Evolutionary conservation across 176 grass and related monocot species (phyloP).

Genomic region (Echinochloa phyllopogon): DNA sequence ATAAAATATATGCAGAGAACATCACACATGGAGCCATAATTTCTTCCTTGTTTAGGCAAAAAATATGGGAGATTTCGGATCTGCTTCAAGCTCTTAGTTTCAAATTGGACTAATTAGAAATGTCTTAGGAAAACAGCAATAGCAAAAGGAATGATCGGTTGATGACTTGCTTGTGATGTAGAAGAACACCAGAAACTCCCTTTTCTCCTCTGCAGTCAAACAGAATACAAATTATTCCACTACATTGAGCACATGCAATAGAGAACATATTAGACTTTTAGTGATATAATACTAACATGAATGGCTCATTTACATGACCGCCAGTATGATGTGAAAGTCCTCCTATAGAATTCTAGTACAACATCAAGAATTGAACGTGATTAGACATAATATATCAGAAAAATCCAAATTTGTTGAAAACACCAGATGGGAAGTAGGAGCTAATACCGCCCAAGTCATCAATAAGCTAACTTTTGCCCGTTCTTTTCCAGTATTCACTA

Average conservation of each 20-base stretch:
- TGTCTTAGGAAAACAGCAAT: conserved; percentile 39
- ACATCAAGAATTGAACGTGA: conserved; percentile 43
- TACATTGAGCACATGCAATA: conserved; percentile 41
- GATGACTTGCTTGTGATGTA: conserved; percentile 96
- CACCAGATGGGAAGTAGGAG: conserved; percentile 19
- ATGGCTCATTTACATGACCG: conserved; percentile 90
- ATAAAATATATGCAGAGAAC: not conserved
- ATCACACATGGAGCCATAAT: conserved; percentile 16
- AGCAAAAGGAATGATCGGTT: conserved; percentile 46
- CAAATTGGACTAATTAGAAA: conserved; percentile 25
- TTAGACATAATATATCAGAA: conserved; percentile 43
- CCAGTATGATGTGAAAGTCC: conserved; percentile 89
- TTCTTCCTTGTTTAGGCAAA: conserved; percentile 1
- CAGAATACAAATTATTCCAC: conserved; percentile 37
- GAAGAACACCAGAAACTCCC: conserved; percentile 92
- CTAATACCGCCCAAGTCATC: conserved; percentile 91
- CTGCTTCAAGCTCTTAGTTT: conserved; percentile 14
- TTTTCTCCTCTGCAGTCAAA: conserved; percentile 73
- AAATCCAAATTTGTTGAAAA: conserved; percentile 5
- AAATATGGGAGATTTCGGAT: conserved; percentile 17
- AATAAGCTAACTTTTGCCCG: conserved; percentile 95
- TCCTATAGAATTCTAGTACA: conserved; percentile 88
- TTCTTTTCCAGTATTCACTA: conserved; percentile 95
- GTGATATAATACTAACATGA: conserved; percentile 66
- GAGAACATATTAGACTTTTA: conserved; percentile 1